Base-by-base conservation (phyloP, 371 early-diverging fungal species). In the Rhizopus delemar region DNA sequence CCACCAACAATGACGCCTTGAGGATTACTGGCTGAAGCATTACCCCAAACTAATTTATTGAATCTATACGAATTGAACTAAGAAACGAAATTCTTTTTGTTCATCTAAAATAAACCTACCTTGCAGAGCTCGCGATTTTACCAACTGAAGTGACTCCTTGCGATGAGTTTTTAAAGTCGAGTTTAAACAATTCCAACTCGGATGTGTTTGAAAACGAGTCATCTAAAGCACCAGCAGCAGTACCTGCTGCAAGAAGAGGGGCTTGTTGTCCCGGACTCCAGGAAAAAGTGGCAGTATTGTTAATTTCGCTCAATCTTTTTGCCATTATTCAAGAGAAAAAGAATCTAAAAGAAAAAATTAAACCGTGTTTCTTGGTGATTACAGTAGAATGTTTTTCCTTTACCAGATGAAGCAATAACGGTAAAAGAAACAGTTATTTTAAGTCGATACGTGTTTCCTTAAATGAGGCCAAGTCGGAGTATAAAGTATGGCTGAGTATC, bases 221-320 rank as follows among this genome's bases (percentile, higher is more conserved):
- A 78, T 97, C 97, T 56, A 98, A 81, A 32, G 99, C 96, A 29
- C 99, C 99, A 8, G 97, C 93, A 34, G 94, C 95, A 31, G 96
- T 94, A 56, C 96, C 99, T 12, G 90, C 81, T n/a, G 96, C 97
- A 56, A 98, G 80, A 53, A 88, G 71, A 33, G 90, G 81, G 28
- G 82, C 59, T 46, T 87, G 83, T 65, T 88, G 89, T 32, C 84
- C 84, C 45, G 93, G 90, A 53, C 90, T 83, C 93, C 93, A 93
- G 31, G 92, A 89, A 64, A 90, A 84, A 34, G 89, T 88, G 9
- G 92, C 89, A 34, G 92, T 91, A 68, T 90, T 88, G 60, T 87
- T 81, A 66, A 92, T 86, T 68, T 81, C 86, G 73, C 88, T 90
- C 63, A 87, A 69, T 71, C 71, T 76, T 59, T 78, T 78, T 46